Base-by-base conservation (phyloP, 2,329 filamentous ascomycete species). In the Alternaria solani region DNA sequence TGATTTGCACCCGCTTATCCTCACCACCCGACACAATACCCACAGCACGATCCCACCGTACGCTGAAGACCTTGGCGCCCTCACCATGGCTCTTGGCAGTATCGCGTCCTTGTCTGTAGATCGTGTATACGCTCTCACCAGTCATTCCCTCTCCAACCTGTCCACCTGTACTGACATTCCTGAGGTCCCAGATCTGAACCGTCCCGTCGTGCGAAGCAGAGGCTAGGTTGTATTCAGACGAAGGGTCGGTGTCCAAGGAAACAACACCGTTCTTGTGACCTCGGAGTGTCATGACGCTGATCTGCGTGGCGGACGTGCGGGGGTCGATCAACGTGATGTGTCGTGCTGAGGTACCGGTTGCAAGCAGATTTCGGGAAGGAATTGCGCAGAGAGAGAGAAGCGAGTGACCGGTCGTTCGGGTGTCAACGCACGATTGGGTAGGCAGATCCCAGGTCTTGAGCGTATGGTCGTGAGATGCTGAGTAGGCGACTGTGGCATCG, bases 261-360 rank as follows among this genome's bases (percentile, higher is more conserved):
- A 88, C 85, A 11, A 90, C 85, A 7, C 84, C 85, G 81, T 97
- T 97, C 61, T 88, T 88, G 81, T 98, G 94, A 1, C 94, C 94
- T 34, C 93, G 87, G 20, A 97, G 87, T n/a, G 93, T 97, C 88
- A 97, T 92, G 41, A 93, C 92, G 11, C 90, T 88, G 25, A 94
- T 91, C 1, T 89, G 86, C 1, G 88, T 86, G 4, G 93, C 91
- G 4, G 89, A 91, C 30, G 88, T 90, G 54, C 95, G 88, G 4
- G 94, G 94, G 78, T 99, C 95, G 67, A 98, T 87, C n/a, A 99
- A 86, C 0, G 93, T 94, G 75, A 99, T 91, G 80, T 96, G 92
- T 57, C 93, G 86, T 23, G 92, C 92, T 16, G 90, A 90, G 2
- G 92, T 96, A 60, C 94, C 95, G 23, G 92, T 90, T 14, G 88